Conservation (phyloP, 768 basidiomycete species). For the Megacollybia marginata region DNA sequence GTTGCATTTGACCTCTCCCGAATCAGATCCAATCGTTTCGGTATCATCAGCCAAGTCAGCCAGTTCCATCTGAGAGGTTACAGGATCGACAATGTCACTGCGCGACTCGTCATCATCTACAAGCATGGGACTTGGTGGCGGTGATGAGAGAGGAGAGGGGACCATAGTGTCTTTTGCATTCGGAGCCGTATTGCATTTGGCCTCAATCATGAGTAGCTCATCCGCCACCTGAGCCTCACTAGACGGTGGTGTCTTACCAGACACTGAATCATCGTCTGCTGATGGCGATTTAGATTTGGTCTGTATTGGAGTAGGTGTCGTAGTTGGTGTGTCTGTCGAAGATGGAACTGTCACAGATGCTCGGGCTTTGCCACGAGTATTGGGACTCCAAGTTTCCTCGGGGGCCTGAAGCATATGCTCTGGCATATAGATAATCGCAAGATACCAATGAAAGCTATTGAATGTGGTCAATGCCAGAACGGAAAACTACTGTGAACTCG, state of each 20-base stretch:
- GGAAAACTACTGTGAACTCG: conserved; percentile 12
- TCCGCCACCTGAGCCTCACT: background rate
- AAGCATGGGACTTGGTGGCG: background rate
- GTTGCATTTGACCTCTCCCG: background rate
- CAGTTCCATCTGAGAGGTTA: background rate
- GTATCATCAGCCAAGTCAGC: background rate
- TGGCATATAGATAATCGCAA: conserved; percentile 88
- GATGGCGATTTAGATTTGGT: background rate
- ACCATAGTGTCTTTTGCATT: background rate
- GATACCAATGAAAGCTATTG: conserved; percentile 92
- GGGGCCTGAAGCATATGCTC: conserved; percentile 47
- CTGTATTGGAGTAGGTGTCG: background rate
- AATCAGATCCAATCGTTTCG: background rate
- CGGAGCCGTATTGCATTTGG: background rate
- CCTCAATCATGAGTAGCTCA: background rate
- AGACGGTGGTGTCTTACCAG: background rate
- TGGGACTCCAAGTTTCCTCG: conserved; percentile 9
- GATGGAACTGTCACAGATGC: background rate
- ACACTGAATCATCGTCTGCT: background rate
- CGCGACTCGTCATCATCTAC: conserved; percentile 1
- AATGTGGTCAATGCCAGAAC: background rate
- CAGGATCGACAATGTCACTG: too few relatives aligned
- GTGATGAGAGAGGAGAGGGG: background rate
- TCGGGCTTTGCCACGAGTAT: conserved; percentile 6
- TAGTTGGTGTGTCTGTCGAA: background rate